These are phyloP conservation scores for Cajanus cajan DNA, from an alignment of 306 rosid species.

Conservation along the genomic window DNA sequence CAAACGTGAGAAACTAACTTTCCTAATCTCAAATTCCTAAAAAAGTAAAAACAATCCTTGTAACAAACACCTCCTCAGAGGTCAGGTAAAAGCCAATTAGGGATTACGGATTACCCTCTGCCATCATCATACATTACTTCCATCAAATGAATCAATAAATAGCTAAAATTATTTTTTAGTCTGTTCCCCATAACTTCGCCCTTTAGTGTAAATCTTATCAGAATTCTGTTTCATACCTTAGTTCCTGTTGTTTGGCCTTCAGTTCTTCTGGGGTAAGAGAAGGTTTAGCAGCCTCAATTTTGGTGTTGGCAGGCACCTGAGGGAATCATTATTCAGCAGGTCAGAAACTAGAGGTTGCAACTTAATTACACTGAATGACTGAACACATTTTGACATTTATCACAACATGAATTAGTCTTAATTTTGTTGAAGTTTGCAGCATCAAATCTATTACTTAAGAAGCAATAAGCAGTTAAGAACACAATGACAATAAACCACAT, in stretches of 20 bases:
- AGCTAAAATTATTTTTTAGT: not conserved
- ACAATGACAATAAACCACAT: slow-evolving; percentile 13
- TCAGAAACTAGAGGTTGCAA: slow-evolving; percentile 35
- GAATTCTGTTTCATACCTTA: slow-evolving; percentile 58
- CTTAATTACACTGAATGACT: not conserved
- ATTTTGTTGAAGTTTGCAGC: not conserved
- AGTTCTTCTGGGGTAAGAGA: slow-evolving; percentile 86
- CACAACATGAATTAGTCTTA: slow-evolving; percentile 14
- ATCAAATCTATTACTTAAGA: slow-evolving; percentile 2
- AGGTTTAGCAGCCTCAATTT: slow-evolving; percentile 73
- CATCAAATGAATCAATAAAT: slow-evolving; percentile 5
- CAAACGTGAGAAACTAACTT: too few species aligned
- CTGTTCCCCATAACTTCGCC: not conserved
- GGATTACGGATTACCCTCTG: not conserved
- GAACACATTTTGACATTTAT: slow-evolving; percentile 1
- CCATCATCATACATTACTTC: not conserved
- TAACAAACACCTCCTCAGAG: too few species aligned
- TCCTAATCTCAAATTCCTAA: too few species aligned
- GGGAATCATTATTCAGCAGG: slow-evolving; percentile 22
- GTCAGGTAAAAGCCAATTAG: not conserved
- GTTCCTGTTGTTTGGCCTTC: slow-evolving; percentile 84
- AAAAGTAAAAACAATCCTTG: too few species aligned
- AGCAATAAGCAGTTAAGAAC: not conserved
- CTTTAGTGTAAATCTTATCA: not conserved
- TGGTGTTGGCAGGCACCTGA: slow-evolving; percentile 72